These are phyloP conservation scores for Ambrosia trifida DNA, from an alignment of 129 eudicot genomes.

Conservation along the genomic window DNA sequence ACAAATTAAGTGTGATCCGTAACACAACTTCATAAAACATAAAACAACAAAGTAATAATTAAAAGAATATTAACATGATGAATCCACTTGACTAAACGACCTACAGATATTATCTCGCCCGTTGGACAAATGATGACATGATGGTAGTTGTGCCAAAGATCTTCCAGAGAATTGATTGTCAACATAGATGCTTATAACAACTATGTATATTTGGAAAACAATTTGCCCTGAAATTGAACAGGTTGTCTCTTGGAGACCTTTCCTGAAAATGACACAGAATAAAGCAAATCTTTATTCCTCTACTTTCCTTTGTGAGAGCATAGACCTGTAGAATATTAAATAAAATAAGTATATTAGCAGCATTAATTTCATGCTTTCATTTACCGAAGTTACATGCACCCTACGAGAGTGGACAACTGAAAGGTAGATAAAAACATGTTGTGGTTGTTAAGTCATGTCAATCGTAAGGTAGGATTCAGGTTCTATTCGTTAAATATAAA, in stretches of 20 bases:
- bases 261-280: constrained; percentile 49
- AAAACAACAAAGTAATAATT: neutral
- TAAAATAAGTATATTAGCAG: too few relatives aligned
- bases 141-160: constrained; percentile 73
- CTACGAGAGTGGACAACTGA: too few relatives aligned
- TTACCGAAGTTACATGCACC: too few relatives aligned
- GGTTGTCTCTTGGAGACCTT: constrained; percentile 60
- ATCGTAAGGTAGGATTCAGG: too few relatives aligned
- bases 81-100: constrained; percentile 84
- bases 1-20: neutral
- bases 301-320: too few relatives aligned
- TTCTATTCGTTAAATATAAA: too few relatives aligned
- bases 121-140: constrained; percentile 63
- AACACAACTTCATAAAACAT: neutral
- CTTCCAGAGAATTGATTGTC: too few relatives aligned
- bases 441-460: too few relatives aligned
- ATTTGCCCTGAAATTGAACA: constrained; percentile 41
- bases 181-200: too few relatives aligned
- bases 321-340: too few relatives aligned
- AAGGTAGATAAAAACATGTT: too few relatives aligned
- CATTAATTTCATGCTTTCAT: too few relatives aligned
- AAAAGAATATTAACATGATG: constrained; percentile 60
- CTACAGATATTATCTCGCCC: constrained; percentile 56
- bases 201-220: constrained; percentile 31
- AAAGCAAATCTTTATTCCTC: neutral